Evolutionary conservation across 1,284 basidiomycete species (phyloP).

Genomic region (Trichosporon sp.): DNA sequence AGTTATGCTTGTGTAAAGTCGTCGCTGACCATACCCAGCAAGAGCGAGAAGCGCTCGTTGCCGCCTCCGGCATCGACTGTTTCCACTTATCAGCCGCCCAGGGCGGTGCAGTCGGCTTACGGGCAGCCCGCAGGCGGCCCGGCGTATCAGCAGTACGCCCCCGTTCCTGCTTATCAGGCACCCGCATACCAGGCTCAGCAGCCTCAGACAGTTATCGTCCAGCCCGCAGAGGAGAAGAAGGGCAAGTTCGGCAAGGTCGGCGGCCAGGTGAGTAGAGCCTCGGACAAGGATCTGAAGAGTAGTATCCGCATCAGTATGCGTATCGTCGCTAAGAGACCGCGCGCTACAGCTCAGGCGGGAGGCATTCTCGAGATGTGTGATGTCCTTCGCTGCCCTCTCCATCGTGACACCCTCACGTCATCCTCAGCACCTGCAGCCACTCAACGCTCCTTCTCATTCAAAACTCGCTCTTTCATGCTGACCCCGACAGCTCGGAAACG

Average conservation of each 20-base stretch:
- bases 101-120: slow-evolving; percentile 1
- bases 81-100: slow-evolving; percentile 5
- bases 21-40: background rate
- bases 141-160: background rate
- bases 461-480: background rate
- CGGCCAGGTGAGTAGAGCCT: slow-evolving; percentile 23
- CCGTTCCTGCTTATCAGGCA: slow-evolving; percentile 5
- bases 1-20: background rate
- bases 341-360: background rate
- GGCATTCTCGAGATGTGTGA: too few species aligned
- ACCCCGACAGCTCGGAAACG: slow-evolving; percentile 26
- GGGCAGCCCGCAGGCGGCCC: slow-evolving; percentile 15
- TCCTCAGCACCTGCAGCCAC: too few species aligned
- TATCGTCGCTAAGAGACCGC: background rate
- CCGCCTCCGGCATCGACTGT: background rate
- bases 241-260: slow-evolving; percentile 39
- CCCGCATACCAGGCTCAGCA: slow-evolving; percentile 17
- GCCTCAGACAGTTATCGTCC: slow-evolving; percentile 20
- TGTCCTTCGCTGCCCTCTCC: too few species aligned
- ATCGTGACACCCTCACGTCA: too few species aligned
- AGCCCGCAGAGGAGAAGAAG: slow-evolving; percentile 26
- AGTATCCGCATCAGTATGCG: background rate
- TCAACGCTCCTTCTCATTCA: background rate
- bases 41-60: background rate
- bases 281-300: background rate